A percentile compares a stretch with the other conserved stretches of the same genome.
These are phyloP conservation scores for Diplodia corticola DNA, from an alignment of 2,329 filamentous ascomycete genomes.

Conservation along the genomic window DNA sequence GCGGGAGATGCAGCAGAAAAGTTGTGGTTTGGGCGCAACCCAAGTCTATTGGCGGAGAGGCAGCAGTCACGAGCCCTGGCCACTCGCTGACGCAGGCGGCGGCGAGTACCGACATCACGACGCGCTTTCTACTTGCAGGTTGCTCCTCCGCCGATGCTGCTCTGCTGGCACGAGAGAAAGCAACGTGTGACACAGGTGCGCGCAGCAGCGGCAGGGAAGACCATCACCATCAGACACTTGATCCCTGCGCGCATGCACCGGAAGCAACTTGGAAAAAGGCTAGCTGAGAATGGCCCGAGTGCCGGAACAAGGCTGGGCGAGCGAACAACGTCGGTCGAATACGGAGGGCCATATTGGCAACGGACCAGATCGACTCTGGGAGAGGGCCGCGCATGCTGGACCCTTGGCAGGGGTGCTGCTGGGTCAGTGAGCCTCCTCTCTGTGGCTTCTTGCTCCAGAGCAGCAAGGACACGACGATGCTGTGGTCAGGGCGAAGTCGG, in stretches of 20 bases:
- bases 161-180: not conserved
- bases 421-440: not conserved
- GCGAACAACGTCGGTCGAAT: not conserved
- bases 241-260: not conserved
- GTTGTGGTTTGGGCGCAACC: not conserved
- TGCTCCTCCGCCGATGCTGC: not conserved
- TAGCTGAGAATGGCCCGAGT: not conserved
- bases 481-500: not conserved
- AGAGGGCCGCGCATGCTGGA: not conserved
- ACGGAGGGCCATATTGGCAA: not conserved
- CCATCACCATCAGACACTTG: not conserved
- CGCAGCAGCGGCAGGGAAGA: not conserved
- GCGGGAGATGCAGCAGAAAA: too few species aligned
- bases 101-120: too few species aligned
- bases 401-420: not conserved
- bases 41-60: too few species aligned
- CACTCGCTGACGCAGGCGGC: too few species aligned
- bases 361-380: not conserved
- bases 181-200: not conserved
- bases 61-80: too few species aligned
- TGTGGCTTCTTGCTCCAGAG: not conserved
- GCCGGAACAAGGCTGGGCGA: not conserved
- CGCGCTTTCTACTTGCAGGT: not conserved
- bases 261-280: not conserved
- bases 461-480: not conserved